Base-by-base conservation (phyloP, 2,329 filamentous ascomycete species). In the Neophaeococcomyces aloes region DNA sequence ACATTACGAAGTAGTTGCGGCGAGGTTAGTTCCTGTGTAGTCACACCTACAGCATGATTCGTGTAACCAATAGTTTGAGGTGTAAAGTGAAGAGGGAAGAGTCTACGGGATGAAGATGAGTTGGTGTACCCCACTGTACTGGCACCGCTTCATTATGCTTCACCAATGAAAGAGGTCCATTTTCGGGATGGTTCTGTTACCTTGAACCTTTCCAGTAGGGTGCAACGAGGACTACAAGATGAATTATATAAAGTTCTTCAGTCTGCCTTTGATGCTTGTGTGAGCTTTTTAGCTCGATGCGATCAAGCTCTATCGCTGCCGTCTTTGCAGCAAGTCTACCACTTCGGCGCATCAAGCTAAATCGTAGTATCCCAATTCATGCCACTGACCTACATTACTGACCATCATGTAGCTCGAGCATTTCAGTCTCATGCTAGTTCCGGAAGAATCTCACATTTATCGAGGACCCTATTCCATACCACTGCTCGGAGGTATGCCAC, bases 251-350 rank as follows among this genome's bases (percentile, higher is more conserved):
- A 14, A 38, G 4, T 7, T 14, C 18, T 25, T 25, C 21, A 23
- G 14, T 32, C 10, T 4, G 13, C 14, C 29, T 14, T 30, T 11
- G 27, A 7, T 32, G 38, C 25, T 14, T 21, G 14, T 8, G 31
- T 33, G 38, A 21, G 38, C 38, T 15, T 7, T 7, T 8, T 21
- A n/a, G 17, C 13, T 18, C 38, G 10, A 41, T 41, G 38, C 31
- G 31, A 13, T 13, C 38, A 19, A 15, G 14, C 27, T 29, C 27
- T 7, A 11, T 41, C 21, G 38, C 38, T 42, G 30, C 31, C 19
- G 19, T 42, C 11, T 42, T 42, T 19, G 39, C 39, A 35, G 39
- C 31, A 7, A 42, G 21, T 13, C 27, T 10, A 11, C 31, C 30
- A n/a, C 31, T 31, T 17, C 23, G 39, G 21, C 30, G 34, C 18